phyloP scores from a whole-genome alignment of 805 yeast genomes.

The Kodamaea laetipori region DNA sequence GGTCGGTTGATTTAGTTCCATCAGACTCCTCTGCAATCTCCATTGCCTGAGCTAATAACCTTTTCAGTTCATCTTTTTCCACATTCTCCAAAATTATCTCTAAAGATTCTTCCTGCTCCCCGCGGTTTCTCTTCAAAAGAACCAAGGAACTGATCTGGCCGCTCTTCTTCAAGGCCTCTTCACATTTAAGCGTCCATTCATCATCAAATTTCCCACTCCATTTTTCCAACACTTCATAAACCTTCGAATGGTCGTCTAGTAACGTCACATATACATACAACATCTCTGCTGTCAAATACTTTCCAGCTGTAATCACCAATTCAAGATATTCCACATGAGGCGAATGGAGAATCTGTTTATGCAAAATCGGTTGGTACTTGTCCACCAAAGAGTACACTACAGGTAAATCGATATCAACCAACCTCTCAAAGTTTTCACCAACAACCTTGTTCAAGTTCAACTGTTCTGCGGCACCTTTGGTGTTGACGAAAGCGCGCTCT shows the following conservation, averaged over 20 bases:
- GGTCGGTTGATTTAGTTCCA: background rate
- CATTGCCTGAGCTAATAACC: constrained; percentile 28
- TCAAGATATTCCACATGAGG: constrained; percentile 10
- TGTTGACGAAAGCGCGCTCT: constrained; percentile 18
- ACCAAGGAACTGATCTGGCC: constrained; percentile 35
- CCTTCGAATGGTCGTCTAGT: constrained; percentile 17
- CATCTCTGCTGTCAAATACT: background rate
- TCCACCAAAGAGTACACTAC: constrained; percentile 41
- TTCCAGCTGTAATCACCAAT: background rate
- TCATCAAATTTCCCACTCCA: background rate
- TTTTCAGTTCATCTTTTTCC: background rate
- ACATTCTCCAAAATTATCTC: constrained; percentile 4
- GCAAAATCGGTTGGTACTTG: constrained; percentile 40
- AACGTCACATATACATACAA: constrained; percentile 25
- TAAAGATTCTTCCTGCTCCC: constrained; percentile 15
- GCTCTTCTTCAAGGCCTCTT: constrained; percentile 10
- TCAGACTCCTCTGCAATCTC: constrained; percentile 22
- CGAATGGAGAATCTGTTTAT: constrained; percentile 33
- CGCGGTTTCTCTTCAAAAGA: constrained; percentile 25
- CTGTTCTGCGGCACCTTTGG: constrained; percentile 25
- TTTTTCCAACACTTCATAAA: constrained; percentile 15
- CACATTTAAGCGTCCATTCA: background rate
- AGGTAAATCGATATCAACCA: constrained; percentile 30
- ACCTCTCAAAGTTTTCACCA: constrained; percentile 24
- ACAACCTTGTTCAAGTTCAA: constrained; percentile 26